phyloP scores from a whole-genome alignment of 176 grass and related monocot genomes.

The Dendrocalamus sinicus region DNA sequence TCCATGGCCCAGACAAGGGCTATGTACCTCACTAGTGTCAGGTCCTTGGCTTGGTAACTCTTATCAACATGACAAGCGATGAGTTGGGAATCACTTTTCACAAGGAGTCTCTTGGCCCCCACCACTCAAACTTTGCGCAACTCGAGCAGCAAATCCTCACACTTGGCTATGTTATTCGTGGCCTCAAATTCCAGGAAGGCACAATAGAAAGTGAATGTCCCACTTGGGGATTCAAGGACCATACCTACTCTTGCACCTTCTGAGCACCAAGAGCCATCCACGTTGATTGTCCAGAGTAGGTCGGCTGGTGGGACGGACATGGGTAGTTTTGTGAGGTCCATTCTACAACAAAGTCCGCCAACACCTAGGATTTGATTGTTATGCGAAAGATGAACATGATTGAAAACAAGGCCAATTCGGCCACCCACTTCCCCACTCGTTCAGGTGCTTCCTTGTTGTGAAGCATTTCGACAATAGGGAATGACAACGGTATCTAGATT shows the following conservation, averaged over 20 bases:
- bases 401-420: not conserved
- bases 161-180: not conserved
- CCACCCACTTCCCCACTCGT: not conserved
- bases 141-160: not conserved
- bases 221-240: not conserved
- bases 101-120: not conserved
- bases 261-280: not conserved
- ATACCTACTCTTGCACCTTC: fast-evolving
- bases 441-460: not conserved
- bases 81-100: not conserved
- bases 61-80: not conserved
- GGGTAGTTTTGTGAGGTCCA: not conserved
- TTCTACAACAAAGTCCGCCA: not conserved
- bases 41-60: not conserved
- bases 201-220: not conserved
- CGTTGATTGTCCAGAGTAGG: not conserved
- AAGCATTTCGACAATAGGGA: not conserved
- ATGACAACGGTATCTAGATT: not conserved
- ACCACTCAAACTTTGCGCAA: not conserved
- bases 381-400: not conserved
- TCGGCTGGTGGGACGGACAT: fast-evolving
- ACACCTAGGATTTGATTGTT: not conserved
- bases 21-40: too few relatives aligned
- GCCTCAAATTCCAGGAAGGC: not conserved
- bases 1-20: too few relatives aligned